Base-by-base conservation (phyloP, 1,284 basidiomycete species). In the Tremellales sp. region DNA sequence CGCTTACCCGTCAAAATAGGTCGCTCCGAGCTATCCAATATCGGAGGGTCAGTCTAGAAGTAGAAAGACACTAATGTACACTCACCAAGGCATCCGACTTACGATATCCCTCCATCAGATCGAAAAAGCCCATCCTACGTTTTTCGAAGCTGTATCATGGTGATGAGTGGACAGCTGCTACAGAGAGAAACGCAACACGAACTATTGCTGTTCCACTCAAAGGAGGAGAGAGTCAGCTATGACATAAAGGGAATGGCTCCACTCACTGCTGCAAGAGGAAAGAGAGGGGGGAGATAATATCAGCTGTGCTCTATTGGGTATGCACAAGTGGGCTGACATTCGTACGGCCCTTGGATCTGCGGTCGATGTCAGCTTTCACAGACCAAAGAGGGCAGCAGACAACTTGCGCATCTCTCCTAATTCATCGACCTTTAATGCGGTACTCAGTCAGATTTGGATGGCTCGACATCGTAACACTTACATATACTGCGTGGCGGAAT, bases 161-260 rank as follows among this genome's bases (percentile, higher is more conserved):
- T 46, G 33, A 43, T n/a, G 40, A 5, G 4, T 5, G 21, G 16
- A 24, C 34, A 14, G 14, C 32, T 24, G 18, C 22, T 32, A 24
- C 10, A 24, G 31, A 25, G 10, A 26, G 5, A 16, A 22, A 22
- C n/a, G n/a, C n/a, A n/a, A n/a, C n/a, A 48, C 65, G 13, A 45
- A 69, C 63, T 69, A 71, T 50, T 71, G 68, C 48, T 71, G 68
- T 50, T 71, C 68, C 68, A 71, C 65, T 67, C 37, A 3, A 8
- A 19, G 12, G 28, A 31, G 12, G 35, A 42, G 41, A 50, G 24
- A 22, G 43, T 43, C 18, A 47, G 45, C 33, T 14, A n/a, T 39
- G 24, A 13, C 13, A 13, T 10, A 13, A 6, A 13, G n/a, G 16
- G 16, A 19, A 14, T 21, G n/a, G 37, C 3, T 13, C 1, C 4